phyloP scores from a whole-genome alignment of 192 early-diverging fungal species.

The Linnemannia hyalina region DNA sequence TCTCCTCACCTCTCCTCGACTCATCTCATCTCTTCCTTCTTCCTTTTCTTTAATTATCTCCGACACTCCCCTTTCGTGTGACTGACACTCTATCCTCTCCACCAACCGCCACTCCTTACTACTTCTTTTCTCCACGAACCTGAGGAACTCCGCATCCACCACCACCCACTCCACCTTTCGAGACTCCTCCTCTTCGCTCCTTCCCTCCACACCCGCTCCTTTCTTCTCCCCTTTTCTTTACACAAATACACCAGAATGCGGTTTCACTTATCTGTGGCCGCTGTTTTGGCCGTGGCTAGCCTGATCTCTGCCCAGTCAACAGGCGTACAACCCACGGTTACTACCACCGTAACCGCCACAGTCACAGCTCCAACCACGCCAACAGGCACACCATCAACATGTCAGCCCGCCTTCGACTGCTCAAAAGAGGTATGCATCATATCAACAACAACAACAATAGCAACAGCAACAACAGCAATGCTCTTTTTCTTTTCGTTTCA shows the following conservation, averaged over 20 bases:
- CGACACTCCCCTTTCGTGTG: neutral
- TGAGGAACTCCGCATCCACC: neutral
- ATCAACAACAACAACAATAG: slow-evolving; percentile 21
- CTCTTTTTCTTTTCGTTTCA: neutral
- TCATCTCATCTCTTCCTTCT: neutral
- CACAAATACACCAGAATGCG: slow-evolving; percentile 6
- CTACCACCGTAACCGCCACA: slow-evolving; percentile 14
- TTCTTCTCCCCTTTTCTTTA: neutral
- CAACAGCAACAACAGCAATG: neutral
- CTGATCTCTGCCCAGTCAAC: slow-evolving; percentile 4
- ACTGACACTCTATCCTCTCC: neutral
- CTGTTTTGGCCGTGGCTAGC: neutral
- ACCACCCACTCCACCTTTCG: neutral
- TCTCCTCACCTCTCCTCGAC: neutral
- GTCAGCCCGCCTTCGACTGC: slow-evolving; percentile 39
- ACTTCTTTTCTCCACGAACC: slow-evolving; percentile 2
- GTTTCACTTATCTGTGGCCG: neutral
- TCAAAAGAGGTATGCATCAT: neutral
- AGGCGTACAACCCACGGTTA: neutral
- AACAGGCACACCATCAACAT: slow-evolving; percentile 5
- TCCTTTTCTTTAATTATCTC: neutral
- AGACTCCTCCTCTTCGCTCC: neutral
- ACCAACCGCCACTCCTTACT: no score
- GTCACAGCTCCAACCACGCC: slow-evolving; percentile 7
- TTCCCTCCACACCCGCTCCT: neutral